These are phyloP conservation scores for Xylaria sp. DNA, from an alignment of 2,329 filamentous ascomycete species.

Conservation along the genomic window DNA sequence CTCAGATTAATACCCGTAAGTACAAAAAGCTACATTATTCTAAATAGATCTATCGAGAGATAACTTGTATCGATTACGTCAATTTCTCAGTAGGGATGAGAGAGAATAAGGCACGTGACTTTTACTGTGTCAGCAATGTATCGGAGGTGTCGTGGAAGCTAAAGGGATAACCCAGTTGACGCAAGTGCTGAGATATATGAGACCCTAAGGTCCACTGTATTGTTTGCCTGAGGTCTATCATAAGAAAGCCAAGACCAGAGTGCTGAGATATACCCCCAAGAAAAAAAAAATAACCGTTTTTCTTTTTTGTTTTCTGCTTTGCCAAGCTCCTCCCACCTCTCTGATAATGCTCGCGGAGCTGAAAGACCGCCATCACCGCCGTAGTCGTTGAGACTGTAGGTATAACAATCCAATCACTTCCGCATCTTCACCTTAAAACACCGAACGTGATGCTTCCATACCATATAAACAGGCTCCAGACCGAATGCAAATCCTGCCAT, in stretches of 20 bases:
- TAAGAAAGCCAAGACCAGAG: slow-evolving; percentile 24
- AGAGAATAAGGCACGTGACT: too few relatives aligned
- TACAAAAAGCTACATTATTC: too few relatives aligned
- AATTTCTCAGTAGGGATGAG: too few relatives aligned
- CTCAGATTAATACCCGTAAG: too few relatives aligned
- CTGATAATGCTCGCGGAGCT: background rate
- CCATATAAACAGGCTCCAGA: slow-evolving; percentile 31
- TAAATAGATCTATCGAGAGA: too few relatives aligned
- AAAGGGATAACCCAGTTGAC: background rate
- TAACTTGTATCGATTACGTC: too few relatives aligned
- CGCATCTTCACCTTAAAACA: slow-evolving; percentile 29
- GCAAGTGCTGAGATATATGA: slow-evolving; percentile 35
- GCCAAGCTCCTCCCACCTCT: background rate
- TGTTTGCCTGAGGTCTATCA: slow-evolving; percentile 32
- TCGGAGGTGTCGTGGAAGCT: background rate
- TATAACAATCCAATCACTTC: slow-evolving; percentile 21
- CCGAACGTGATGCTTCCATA: slow-evolving; percentile 33
- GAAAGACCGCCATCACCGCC: slow-evolving; percentile 8
- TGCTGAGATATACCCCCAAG: slow-evolving; percentile 36
- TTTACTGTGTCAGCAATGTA: too few relatives aligned
- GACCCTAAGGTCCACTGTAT: slow-evolving; percentile 37
- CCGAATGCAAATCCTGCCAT: slow-evolving; percentile 29
- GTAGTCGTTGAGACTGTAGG: slow-evolving; percentile 19
- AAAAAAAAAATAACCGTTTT: slow-evolving; percentile 26
- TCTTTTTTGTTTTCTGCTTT: slow-evolving; percentile 13